Evolutionary conservation across 2,329 filamentous ascomycete genomes (phyloP), one percentile per base, ranked within the genome.

Genomic region (Trichoderma sp.): DNA sequence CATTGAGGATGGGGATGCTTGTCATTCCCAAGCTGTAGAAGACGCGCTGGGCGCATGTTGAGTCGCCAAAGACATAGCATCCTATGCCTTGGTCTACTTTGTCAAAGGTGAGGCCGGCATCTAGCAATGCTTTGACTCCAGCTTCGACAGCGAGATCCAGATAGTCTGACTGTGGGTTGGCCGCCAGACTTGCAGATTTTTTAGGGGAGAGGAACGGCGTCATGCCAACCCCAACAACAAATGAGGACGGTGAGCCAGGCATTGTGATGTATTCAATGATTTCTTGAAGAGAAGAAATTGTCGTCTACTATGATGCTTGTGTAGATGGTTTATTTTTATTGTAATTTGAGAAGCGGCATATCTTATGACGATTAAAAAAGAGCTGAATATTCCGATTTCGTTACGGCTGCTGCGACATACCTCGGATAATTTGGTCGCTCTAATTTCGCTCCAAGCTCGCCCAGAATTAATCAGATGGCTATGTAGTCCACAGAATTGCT

Each of bases 11-110:
- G 6, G 62, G 62, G 3, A 65, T 65, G 1, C 62, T 43, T 43
- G 62, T 65, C 62, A 65, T 65, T 13, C 62, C 62, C n/a, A 65
- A 20, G 62, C 62, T 65, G 43, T 65, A 65, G 15, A 65, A 65
- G 62, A 65, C 62, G 28, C 62, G 62, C 43, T 65, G 62, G 7
- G 39, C 62, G 17, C 62, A 65, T 34, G 62, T 65, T 53, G 62
- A 65, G 17, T 65, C 62, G n/a, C 62, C 62, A 53, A 65, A 65
- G 2, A 65, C 62, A 4, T 65, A 65, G 3, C 62, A 65, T 12
- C 62, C 62, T 53, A 65, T 53, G 7, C 62, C 62, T 6, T 65
- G 62, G n/a, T 65, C 62, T 26, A 65, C 62, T 11, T 65, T 65
- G 7, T 65, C 62, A 53, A 65, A 65, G 6, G 62, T 65, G 1